Percentiles rank a stretch among this genome's conserved stretches.
Evolutionary conservation across 306 rosid species (phyloP).

Genomic region (Malus fusca): DNA sequence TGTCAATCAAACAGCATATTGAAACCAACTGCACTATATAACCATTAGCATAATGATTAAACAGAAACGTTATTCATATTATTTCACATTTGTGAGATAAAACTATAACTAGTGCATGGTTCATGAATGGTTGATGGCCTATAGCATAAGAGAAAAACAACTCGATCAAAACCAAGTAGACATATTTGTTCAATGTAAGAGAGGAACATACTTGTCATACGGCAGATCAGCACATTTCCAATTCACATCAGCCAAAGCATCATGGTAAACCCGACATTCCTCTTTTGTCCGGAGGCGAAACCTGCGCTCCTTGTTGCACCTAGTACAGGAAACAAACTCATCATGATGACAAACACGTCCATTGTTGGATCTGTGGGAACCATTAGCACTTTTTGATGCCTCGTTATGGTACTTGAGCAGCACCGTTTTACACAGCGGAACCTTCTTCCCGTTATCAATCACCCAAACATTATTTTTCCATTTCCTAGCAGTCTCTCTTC

Average conservation of each 20-base stretch:
- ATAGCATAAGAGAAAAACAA: not conserved
- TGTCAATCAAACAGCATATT: not conserved
- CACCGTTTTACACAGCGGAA: slow-evolving; percentile 70
- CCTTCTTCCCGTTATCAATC: slow-evolving; percentile 83
- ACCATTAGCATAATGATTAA: not conserved
- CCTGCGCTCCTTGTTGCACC: slow-evolving; percentile 82
- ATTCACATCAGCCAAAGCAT: slow-evolving; percentile 66
- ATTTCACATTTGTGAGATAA: not conserved
- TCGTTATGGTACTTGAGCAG: slow-evolving; percentile 91
- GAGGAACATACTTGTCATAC: slow-evolving; percentile 73
- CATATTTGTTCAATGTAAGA: not conserved
- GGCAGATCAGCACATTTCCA: slow-evolving; percentile 87
- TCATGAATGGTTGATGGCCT: not conserved
- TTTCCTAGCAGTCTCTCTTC: slow-evolving; percentile 93
- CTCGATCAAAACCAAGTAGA: not conserved
- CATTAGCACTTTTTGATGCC: slow-evolving; percentile 52
- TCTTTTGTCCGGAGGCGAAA: slow-evolving; percentile 85
- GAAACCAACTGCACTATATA: not conserved
- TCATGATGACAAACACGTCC: slow-evolving; percentile 80
- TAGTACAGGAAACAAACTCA: slow-evolving; percentile 71
- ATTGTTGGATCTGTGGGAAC: slow-evolving; percentile 55
- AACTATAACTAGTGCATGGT: not conserved
- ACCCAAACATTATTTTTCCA: slow-evolving; percentile 98
- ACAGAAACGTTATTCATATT: not conserved
- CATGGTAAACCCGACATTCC: slow-evolving; percentile 86